These are phyloP conservation scores for Malus domestica DNA, from an alignment of 306 rosid species.

Conservation along the genomic window ASM211411v1 NC_041803.1:52242001-52242500, in stretches of 20 bases:
- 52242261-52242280: neutral
- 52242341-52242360: constrained; percentile 94
- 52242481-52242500: constrained; percentile 80
- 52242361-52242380: constrained; percentile 72
- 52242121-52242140: too few relatives aligned
- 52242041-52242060: too few relatives aligned
- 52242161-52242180: too few relatives aligned
- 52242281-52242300: constrained; percentile 36
- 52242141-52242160: too few relatives aligned
- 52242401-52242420: neutral
- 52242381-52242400: constrained; percentile 11
- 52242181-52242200: too few relatives aligned
- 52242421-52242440: constrained; percentile 11
- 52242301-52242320: constrained; percentile 61
- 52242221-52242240: neutral
- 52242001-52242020: too few relatives aligned
- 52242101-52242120: too few relatives aligned
- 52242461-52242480: neutral
- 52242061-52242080: too few relatives aligned
- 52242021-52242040: too few relatives aligned
- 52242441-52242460: neutral
- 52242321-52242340: constrained; percentile 81
- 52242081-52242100: too few relatives aligned
- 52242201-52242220: too few relatives aligned
- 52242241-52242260: neutral